phyloP scores from a whole-genome alignment of 805 yeast species.

The Crinitomyces ghanaensis region DNA sequence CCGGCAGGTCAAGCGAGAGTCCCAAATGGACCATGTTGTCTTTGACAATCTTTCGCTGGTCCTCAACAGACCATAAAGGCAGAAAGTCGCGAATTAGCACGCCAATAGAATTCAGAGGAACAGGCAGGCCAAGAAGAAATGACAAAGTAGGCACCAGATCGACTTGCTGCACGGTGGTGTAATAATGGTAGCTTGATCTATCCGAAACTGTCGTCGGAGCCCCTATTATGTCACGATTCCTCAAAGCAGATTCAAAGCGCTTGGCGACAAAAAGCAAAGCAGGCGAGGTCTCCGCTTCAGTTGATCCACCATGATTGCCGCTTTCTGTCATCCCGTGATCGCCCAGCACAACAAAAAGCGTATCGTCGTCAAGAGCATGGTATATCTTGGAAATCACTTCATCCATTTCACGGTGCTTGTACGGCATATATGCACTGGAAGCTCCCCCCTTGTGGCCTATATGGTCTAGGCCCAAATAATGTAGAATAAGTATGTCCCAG shows the following conservation, averaged over 20 bases:
- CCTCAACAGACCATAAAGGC: slow-evolving; percentile 44
- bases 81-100: slow-evolving; percentile 49
- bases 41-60: too few relatives aligned
- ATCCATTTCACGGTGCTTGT: slow-evolving; percentile 84
- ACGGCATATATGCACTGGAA: slow-evolving; percentile 61
- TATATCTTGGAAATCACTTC: slow-evolving; percentile 44
- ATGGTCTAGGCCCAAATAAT: slow-evolving; percentile 90
- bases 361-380: slow-evolving; percentile 31
- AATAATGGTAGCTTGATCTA: slow-evolving; percentile 36
- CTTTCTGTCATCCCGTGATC: slow-evolving; percentile 96
- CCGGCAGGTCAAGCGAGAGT: too few relatives aligned
- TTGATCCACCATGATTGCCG: slow-evolving; percentile 96
- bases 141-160: slow-evolving; percentile 66
- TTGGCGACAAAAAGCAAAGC: slow-evolving; percentile 57
- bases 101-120: slow-evolving; percentile 70
- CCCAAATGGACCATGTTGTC: too few relatives aligned
- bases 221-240: too few relatives aligned
- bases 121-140: slow-evolving; percentile 47
- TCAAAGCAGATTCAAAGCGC: slow-evolving; percentile 25
- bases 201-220: not conserved
- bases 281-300: slow-evolving; percentile 84
- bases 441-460: slow-evolving; percentile 98
- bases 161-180: slow-evolving; percentile 45
- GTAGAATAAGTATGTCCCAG: slow-evolving; percentile 89
- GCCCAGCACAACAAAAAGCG: slow-evolving; percentile 69